Conservation (phyloP, 2,329 filamentous ascomycete species). For the Calonectria hongkongensis region DNA sequence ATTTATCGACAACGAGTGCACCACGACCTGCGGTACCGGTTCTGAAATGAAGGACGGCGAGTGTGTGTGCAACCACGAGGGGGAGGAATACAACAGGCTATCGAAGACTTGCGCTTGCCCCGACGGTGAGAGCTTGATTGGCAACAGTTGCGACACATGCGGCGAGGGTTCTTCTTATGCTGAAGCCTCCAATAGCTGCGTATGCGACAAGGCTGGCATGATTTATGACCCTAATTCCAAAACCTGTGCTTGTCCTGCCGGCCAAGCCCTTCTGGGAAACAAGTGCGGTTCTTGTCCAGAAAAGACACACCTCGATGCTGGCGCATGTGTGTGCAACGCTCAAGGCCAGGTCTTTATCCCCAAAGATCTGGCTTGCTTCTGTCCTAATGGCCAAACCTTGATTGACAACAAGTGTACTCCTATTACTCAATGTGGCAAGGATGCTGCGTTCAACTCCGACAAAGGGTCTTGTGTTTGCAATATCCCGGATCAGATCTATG, state of each 20-base stretch:
- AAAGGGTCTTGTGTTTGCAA: slow-evolving; percentile 3
- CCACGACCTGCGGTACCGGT: background rate
- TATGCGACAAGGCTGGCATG: background rate
- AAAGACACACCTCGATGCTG: background rate
- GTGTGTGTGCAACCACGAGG: background rate
- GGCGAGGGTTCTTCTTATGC: background rate
- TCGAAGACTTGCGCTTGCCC: slow-evolving; percentile 38
- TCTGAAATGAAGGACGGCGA: background rate
- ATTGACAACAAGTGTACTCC: background rate
- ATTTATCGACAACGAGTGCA: background rate
- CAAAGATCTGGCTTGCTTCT: background rate
- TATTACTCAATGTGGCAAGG: background rate
- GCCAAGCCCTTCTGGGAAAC: slow-evolving; percentile 1
- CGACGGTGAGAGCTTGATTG: slow-evolving; percentile 30
- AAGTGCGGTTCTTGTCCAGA: background rate
- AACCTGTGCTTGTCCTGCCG: slow-evolving; percentile 39
- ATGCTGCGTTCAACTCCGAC: background rate
- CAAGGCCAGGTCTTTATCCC: background rate
- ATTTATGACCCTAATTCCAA: background rate
- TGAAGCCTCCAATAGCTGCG: background rate
- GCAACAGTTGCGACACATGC: background rate
- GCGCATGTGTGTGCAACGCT: slow-evolving; percentile 15
- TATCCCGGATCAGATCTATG: slow-evolving; percentile 19
- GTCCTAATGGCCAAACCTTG: slow-evolving; percentile 1
- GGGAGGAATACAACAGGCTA: background rate